These are phyloP conservation scores for Harringtonia lauricola DNA, from an alignment of 2,329 filamentous ascomycete species.

Conservation along the genomic window DNA sequence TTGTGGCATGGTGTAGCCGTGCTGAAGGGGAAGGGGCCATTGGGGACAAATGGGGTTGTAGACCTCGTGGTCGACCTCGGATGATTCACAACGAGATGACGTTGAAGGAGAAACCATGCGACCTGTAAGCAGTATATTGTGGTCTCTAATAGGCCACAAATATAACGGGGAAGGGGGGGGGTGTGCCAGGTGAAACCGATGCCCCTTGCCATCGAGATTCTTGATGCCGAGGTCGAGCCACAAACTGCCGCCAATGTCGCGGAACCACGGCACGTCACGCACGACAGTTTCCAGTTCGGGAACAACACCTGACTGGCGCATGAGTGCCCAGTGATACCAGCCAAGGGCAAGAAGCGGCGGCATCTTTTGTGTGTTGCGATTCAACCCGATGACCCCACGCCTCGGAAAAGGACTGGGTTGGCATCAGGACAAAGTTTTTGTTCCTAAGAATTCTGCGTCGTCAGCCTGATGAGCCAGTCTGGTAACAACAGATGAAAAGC, in stretches of 20 bases:
- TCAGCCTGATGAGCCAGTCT: background rate
- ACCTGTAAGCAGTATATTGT: no score
- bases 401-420: background rate
- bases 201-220: constrained; percentile 6
- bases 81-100: constrained; percentile 7
- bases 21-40: constrained; percentile 1
- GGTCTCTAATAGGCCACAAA: background rate
- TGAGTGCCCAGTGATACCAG: constrained; percentile 3
- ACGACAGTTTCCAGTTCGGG: constrained; percentile 2
- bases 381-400: constrained; percentile 4
- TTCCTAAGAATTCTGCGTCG: constrained; percentile 1
- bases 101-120: constrained; percentile 8
- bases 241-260: background rate
- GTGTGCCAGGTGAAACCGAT: constrained; percentile 5
- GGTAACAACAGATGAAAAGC: no score
- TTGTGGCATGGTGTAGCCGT: constrained; percentile 8
- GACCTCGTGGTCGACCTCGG: constrained; percentile 4
- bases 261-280: constrained; percentile 8
- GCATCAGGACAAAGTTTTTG: constrained; percentile 9
- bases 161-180: background rate
- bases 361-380: constrained; percentile 4
- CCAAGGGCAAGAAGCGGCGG: constrained; percentile 6
- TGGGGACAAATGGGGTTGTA: constrained; percentile 13
- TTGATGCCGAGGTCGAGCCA: constrained; percentile 56
- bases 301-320: background rate